Conservation (phyloP, 495 filamentous ascomycete species). For the Penicillium samsonianum region DNA sequence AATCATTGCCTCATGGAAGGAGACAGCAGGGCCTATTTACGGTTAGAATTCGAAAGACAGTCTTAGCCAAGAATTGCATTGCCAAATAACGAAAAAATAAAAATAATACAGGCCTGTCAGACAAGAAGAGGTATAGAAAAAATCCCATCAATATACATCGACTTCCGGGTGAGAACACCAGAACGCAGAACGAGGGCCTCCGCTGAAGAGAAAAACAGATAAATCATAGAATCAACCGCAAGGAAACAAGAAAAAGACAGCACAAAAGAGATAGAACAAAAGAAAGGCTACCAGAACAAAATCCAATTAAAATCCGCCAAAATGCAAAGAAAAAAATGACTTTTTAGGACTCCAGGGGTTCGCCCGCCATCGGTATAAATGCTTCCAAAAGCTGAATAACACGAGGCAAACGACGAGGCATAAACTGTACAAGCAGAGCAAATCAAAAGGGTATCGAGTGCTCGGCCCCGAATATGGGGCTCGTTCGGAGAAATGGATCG, state of each 20-base stretch:
- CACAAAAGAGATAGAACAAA: constrained; percentile 9
- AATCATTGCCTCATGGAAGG: background rate
- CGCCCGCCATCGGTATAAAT: constrained; percentile 30
- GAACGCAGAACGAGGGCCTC: constrained; percentile 24
- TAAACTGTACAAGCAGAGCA: constrained; percentile 34
- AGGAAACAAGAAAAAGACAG: constrained; percentile 10
- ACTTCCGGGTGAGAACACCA: constrained; percentile 23
- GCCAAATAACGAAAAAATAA: constrained; percentile 18
- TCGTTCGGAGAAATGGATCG: constrained; percentile 23
- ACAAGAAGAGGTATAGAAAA: constrained; percentile 28
- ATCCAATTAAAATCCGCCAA: constrained; percentile 20
- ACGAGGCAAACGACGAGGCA: constrained; percentile 29
- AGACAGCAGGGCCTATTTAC: constrained; percentile 1
- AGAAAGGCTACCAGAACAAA: constrained; percentile 5
- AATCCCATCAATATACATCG: constrained; percentile 34
- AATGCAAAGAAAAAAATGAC: constrained; percentile 22
- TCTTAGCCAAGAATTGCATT: constrained; percentile 22
- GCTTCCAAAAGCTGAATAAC: constrained; percentile 27
- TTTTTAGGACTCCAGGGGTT: constrained; percentile 34
- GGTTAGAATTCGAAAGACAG: background rate
- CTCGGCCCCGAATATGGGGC: constrained; percentile 22
- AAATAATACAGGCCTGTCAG: constrained; percentile 40
- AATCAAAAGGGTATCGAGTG: constrained; percentile 37
- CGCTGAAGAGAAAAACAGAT: constrained; percentile 13
- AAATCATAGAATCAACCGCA: constrained; percentile 11